Conservation (phyloP, 202 grass and related monocot species). For the Elaeis oleifera region DNA sequence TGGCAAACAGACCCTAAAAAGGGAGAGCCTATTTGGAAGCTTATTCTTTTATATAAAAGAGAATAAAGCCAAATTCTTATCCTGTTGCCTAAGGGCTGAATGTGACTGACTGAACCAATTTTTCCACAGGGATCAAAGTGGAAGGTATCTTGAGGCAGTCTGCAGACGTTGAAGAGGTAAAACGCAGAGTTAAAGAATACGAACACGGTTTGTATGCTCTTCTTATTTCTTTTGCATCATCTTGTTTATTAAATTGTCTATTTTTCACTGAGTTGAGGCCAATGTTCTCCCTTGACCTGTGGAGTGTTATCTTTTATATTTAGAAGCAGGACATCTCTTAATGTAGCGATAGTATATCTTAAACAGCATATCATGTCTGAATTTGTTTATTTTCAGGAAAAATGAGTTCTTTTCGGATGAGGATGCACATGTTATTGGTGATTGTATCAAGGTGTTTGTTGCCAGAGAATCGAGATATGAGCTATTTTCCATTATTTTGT, state of each 20-base stretch:
- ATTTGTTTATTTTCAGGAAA: slow-evolving; percentile 46
- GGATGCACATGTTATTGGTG: slow-evolving; percentile 95
- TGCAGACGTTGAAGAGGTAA: slow-evolving; percentile 99
- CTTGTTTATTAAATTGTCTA: slow-evolving; percentile 21
- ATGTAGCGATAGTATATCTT: no score
- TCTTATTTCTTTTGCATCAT: slow-evolving; percentile 1
- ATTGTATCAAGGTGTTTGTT: slow-evolving; percentile 89
- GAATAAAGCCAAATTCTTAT: background rate
- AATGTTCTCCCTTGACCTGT: no score
- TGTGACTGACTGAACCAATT: slow-evolving; percentile 2
- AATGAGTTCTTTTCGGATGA: slow-evolving; percentile 84
- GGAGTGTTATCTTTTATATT: no score
- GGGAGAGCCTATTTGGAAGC: no score
- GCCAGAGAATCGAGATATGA: background rate
- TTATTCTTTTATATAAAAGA: no score
- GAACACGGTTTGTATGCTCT: slow-evolving; percentile 59
- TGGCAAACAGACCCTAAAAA: no score
- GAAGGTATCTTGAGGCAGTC: slow-evolving; percentile 96
- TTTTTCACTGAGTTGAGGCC: background rate
- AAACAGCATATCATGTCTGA: no score
- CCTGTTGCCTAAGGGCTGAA: background rate
- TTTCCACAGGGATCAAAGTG: slow-evolving; percentile 71
- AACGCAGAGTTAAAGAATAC: slow-evolving; percentile 77
- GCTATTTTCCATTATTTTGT: background rate
- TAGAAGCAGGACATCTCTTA: no score